Conservation (phyloP, 2,329 filamentous ascomycete genomes). For the Paraphoma chrysanthemicola region DNA sequence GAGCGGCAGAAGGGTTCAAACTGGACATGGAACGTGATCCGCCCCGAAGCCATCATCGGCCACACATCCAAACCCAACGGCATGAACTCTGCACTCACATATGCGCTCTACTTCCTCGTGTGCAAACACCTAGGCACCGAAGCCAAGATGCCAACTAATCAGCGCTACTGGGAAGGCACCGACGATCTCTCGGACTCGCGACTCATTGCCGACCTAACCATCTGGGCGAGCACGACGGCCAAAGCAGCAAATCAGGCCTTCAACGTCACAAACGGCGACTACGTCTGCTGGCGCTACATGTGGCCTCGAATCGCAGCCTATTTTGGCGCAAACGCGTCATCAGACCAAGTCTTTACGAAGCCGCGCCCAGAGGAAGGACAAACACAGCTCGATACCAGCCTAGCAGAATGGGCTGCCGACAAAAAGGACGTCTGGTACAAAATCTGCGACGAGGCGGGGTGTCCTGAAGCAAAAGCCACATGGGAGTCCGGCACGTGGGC, state of each 20-base stretch:
- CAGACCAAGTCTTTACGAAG: slow-evolving; percentile 1
- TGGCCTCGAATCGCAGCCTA: slow-evolving; percentile 6
- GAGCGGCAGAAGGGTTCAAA: not conserved
- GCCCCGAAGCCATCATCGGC: slow-evolving; percentile 13
- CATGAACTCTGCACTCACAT: slow-evolving; percentile 9
- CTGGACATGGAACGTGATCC: slow-evolving; percentile 7
- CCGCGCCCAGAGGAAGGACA: not conserved
- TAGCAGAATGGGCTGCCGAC: slow-evolving; percentile 4
- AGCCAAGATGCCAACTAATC: slow-evolving; percentile 4
- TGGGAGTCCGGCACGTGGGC: not conserved
- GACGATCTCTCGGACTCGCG: slow-evolving; percentile 5
- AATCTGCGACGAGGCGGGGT: not conserved
- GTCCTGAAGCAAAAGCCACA: not conserved
- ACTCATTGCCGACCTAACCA: slow-evolving; percentile 6
- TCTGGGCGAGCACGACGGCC: slow-evolving; percentile 1
- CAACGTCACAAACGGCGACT: slow-evolving; percentile 12
- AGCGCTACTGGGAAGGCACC: slow-evolving; percentile 3
- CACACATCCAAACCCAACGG: slow-evolving; percentile 6
- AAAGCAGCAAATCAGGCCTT: slow-evolving; percentile 7
- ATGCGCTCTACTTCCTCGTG: slow-evolving; percentile 11
- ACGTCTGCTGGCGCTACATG: slow-evolving; percentile 8
- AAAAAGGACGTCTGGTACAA: slow-evolving; percentile 1
- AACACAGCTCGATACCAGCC: slow-evolving; percentile 1
- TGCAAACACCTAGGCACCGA: slow-evolving; percentile 4
- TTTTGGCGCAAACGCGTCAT: not conserved